A percentile compares a stretch with the other conserved stretches of the same genome.
phyloP scores from a whole-genome alignment of 2,329 filamentous ascomycete species.

The Byssothecium circinans region DNA sequence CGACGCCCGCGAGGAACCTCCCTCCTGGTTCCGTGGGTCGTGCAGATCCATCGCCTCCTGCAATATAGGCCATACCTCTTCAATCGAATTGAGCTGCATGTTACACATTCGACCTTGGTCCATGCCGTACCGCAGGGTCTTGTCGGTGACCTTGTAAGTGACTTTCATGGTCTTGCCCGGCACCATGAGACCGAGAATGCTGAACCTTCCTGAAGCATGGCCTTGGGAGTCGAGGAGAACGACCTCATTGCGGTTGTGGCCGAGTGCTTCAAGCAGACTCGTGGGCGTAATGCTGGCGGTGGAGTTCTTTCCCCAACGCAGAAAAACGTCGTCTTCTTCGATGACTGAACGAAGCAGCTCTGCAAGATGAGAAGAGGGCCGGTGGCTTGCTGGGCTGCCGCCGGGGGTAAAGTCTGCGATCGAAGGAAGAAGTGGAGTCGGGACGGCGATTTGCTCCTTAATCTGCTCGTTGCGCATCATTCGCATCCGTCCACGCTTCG shows the following conservation, averaged over 20 bases:
- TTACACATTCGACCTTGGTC: neutral
- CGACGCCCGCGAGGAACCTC: neutral
- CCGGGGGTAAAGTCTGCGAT: neutral
- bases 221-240: constrained; percentile 13
- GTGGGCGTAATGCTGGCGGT: constrained; percentile 4
- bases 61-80: constrained; percentile 12
- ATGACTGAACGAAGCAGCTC: neutral
- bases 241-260: constrained; percentile 4
- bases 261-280: constrained; percentile 6
- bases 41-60: constrained; percentile 5
- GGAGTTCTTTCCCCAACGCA: constrained; percentile 2
- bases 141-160: constrained; percentile 10
- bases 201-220: constrained; percentile 9
- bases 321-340: neutral
- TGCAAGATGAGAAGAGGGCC: neutral
- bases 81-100: constrained; percentile 9
- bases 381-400: neutral
- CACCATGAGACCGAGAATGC: constrained; percentile 8
- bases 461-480: neutral
- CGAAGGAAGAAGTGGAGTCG: neutral
- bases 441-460: too few species aligned
- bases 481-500: neutral
- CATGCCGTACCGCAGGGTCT: constrained; percentile 6
- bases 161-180: constrained; percentile 9
- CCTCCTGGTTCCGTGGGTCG: constrained; percentile 1